Conservation (phyloP, 2,329 filamentous ascomycete genomes). For the Colletotrichum brevisporum region DNA sequence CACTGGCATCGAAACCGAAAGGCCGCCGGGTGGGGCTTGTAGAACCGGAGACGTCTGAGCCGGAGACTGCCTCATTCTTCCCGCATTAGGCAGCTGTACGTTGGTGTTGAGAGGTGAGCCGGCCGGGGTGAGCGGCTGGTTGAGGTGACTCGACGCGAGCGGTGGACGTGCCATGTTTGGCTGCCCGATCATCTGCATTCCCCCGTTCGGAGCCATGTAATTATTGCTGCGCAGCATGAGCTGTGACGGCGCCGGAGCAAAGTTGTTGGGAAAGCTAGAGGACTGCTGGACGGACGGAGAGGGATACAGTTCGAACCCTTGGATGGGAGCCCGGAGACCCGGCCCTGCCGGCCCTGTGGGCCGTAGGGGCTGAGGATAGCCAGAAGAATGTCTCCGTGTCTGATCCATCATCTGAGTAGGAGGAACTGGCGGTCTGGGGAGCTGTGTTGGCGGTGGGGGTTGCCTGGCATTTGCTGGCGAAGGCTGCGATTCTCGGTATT, state of each 20-base stretch:
- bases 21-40: conserved; percentile 25
- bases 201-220: not conserved
- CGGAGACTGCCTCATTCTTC: not conserved
- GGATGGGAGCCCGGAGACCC: not conserved
- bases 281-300: conserved; percentile 15
- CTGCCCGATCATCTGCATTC: conserved; percentile 7
- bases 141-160: not conserved
- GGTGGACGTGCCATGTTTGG: conserved; percentile 1
- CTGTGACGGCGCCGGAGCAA: not conserved
- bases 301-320: conserved; percentile 22
- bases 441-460: not conserved
- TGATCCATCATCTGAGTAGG: conserved; percentile 9
- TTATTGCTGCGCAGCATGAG: conserved; percentile 14
- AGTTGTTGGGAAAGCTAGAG: not conserved
- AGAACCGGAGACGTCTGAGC: conserved; percentile 27
- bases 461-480: not conserved
- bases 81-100: conserved; percentile 16
- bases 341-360: not conserved
- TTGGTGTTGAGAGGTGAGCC: conserved; percentile 27
- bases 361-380: not conserved
- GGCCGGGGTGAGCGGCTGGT: conserved; percentile 26
- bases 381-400: conserved; percentile 8
- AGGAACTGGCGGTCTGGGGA: not conserved
- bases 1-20: conserved; percentile 26
- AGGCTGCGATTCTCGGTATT: not conserved